Base-by-base conservation (phyloP, 352 stramenopile genomes). In the Globisporangium megalacanthum region DNA sequence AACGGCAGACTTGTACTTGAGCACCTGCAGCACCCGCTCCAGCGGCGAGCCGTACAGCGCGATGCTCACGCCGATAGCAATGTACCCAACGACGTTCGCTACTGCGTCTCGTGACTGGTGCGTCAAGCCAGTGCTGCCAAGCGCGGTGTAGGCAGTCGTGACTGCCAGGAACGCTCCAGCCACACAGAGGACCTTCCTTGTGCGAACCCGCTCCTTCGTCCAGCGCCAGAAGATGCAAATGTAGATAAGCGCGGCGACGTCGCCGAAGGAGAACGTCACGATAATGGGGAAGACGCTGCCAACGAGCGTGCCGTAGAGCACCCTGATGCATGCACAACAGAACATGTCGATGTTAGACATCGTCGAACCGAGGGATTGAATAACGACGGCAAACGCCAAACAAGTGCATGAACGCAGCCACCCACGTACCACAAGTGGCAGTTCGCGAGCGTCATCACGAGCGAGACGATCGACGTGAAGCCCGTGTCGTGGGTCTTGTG, bases 281-380 rank as follows among this genome's bases (percentile, higher is more conserved):
- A 85, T 74, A n/a, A 82, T 37, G 0, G 75, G 72, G 29, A 79
- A 85, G 62, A 72, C 72, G 49, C 68, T 62, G n/a, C 53, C 33
- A 37, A 37, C 33, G 8, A 37, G 33, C 33, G 33, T 9, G 33
- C 33, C 33, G 33, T 37, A 4, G 33, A 37, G 33, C 33, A 37
- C 33, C 33, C 8, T 37, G 33, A 37, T 4, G 33, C 33, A 8
- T 8, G 33, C 4, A 37, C 33, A 37, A 37, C n/a, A n/a, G n/a
- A n/a, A n/a, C n/a, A n/a, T n/a, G n/a, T n/a, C 4, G 5, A 37
- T 37, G 8, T 37, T 37, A 8, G 33, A 37, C 33, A 8, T 8
- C 4, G 5, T 37, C 33, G 33, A 37, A 37, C n/a, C n/a, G n/a
- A 8, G 33, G 8, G 33, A 9, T 35, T 11, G 22, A 1, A 41